Conservation (phyloP, 2,329 filamentous ascomycete genomes). For the Myriosclerotinia duriaeana region DNA sequence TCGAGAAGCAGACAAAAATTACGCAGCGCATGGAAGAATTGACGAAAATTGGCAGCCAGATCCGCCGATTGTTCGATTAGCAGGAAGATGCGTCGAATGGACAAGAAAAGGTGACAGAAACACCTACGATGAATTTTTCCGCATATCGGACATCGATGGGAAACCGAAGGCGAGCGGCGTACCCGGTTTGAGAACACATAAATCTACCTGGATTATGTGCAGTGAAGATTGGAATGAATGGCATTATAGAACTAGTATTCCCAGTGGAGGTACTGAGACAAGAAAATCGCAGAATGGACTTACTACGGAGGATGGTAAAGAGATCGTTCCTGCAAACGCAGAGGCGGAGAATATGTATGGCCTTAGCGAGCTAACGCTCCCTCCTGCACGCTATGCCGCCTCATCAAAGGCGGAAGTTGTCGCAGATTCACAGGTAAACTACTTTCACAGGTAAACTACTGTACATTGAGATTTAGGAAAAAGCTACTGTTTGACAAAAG, state of each 20-base stretch:
- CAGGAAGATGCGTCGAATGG: conserved; percentile 13
- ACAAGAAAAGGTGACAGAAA: background rate
- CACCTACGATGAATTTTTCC: too few species aligned
- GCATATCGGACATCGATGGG: too few species aligned
- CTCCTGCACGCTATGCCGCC: too few species aligned
- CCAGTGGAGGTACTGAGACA: background rate
- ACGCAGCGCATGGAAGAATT: too few species aligned
- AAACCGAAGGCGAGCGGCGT: accelerated
- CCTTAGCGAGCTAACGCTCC: too few species aligned
- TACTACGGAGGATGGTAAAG: background rate
- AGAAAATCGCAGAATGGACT: too few species aligned
- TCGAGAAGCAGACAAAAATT: background rate
- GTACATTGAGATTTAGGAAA: background rate
- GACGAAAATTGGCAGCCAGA: background rate
- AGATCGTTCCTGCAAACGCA: background rate
- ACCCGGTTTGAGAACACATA: background rate
- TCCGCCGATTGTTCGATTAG: background rate
- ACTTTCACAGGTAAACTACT: background rate
- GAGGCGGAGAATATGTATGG: too few species aligned
- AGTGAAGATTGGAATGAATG: background rate
- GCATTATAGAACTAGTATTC: background rate
- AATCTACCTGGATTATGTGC: background rate
- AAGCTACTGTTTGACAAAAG: background rate
- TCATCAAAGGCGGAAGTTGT: background rate
- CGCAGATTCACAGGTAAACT: background rate